Evolutionary conservation across 441 rosid species (phyloP).

Genomic region (Aquilaria agallochum): DNA sequence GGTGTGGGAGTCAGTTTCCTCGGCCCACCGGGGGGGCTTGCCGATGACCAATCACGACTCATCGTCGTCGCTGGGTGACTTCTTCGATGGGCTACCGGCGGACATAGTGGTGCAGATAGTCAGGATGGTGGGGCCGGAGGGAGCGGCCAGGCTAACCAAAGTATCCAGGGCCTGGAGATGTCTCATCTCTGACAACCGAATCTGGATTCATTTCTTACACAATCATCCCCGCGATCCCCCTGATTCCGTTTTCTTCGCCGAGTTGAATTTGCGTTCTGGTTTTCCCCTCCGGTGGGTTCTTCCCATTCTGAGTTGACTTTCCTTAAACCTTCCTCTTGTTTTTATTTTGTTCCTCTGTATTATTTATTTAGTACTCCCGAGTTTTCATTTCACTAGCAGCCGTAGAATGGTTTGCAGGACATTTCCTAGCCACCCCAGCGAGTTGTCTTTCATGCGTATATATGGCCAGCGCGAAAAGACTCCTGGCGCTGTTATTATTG

Average conservation of each 20-base stretch:
- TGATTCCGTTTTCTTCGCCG: slow-evolving; percentile 70
- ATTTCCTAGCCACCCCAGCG: slow-evolving; percentile 28
- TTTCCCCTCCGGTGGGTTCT: slow-evolving; percentile 59
- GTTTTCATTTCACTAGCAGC: too few species aligned
- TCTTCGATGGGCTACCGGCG: slow-evolving; percentile 56
- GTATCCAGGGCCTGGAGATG: slow-evolving; percentile 44
- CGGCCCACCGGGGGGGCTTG: slow-evolving; percentile 14
- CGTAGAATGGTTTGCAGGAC: slow-evolving; percentile 32
- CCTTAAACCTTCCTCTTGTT: not conserved
- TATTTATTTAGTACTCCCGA: not conserved
- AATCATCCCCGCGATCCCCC: slow-evolving; percentile 32
- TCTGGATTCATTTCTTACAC: slow-evolving; percentile 64
- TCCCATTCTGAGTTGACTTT: not conserved
- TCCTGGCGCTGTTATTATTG: slow-evolving; percentile 71
- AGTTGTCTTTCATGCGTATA: slow-evolving; percentile 57
- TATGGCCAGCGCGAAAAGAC: slow-evolving; percentile 60
- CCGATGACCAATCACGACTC: not conserved
- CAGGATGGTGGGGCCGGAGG: slow-evolving; percentile 50
- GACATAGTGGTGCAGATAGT: slow-evolving; percentile 63
- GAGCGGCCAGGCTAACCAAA: slow-evolving; percentile 39
- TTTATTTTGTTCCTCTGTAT: not conserved
- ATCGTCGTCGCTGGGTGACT: slow-evolving; percentile 43
- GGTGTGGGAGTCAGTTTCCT: slow-evolving; percentile 45
- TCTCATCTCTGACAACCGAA: slow-evolving; percentile 48
- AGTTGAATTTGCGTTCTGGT: slow-evolving; percentile 50